Evolutionary conservation across 2,329 filamentous ascomycete genomes (phyloP).

Genomic region (Ascochyta rabiei): DNA sequence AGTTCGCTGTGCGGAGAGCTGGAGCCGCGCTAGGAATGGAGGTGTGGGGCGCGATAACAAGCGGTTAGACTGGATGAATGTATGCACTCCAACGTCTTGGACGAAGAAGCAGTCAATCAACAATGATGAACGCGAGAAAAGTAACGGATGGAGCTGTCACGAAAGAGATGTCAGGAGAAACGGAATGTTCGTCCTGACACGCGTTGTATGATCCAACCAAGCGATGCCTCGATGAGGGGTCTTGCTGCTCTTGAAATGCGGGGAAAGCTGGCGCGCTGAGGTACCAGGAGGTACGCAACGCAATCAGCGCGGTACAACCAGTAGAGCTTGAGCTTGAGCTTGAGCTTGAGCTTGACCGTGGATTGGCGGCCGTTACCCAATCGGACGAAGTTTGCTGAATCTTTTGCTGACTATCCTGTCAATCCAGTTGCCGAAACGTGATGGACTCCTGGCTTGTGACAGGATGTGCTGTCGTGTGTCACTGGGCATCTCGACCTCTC

Average conservation of each 20-base stretch:
- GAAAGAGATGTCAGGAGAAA: constrained; percentile 20
- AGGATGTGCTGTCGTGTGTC: constrained; percentile 13
- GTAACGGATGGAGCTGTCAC: constrained; percentile 17
- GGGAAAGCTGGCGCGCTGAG: constrained; percentile 24
- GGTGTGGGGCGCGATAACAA: constrained; percentile 12
- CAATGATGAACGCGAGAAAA: constrained; percentile 1
- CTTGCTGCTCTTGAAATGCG: constrained; percentile 31
- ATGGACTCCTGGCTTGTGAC: constrained; percentile 11
- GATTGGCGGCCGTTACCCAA: constrained; percentile 23
- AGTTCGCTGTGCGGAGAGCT: constrained; percentile 8
- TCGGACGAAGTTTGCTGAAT: constrained; percentile 17
- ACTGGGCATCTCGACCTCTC: constrained; percentile 9
- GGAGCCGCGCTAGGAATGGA: constrained; percentile 11
- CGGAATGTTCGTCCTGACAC: constrained; percentile 8
- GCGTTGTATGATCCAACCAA: constrained; percentile 22
- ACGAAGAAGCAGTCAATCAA: constrained; percentile 1
- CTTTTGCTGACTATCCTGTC: not conserved
- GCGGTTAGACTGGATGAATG: constrained; percentile 12
- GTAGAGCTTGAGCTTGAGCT: constrained; percentile 12
- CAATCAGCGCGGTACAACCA: constrained; percentile 15
- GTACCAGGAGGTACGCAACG: constrained; percentile 7
- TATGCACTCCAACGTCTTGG: constrained; percentile 5
- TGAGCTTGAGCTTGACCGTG: constrained; percentile 8
- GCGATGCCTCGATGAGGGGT: constrained; percentile 33
- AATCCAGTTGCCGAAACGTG: constrained; percentile 1